Conservation (phyloP, 2,329 filamentous ascomycete species). For the Aspergillus candidus region DNA sequence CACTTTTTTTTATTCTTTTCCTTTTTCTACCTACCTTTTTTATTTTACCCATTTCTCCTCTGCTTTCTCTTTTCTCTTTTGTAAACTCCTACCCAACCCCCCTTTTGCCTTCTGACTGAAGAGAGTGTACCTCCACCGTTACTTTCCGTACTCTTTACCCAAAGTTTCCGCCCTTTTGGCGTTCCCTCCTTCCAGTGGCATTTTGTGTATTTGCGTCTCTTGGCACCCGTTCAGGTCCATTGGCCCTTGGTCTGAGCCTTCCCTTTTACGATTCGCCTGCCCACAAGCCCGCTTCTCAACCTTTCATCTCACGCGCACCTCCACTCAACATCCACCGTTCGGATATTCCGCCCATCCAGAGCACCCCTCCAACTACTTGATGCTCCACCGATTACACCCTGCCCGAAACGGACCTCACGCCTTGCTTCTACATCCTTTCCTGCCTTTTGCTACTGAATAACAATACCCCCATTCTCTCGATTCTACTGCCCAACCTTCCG, state of each 20-base stretch:
- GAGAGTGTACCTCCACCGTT: too few relatives aligned
- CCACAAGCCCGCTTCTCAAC: constrained; percentile 23
- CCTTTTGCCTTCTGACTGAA: constrained; percentile 6
- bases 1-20: constrained; percentile 7
- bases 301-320: constrained; percentile 30
- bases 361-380: constrained; percentile 25
- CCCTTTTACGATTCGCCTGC: constrained; percentile 20
- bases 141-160: not conserved
- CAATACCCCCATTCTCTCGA: constrained; percentile 37
- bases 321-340: constrained; percentile 27
- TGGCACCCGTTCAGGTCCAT: constrained; percentile 23
- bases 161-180: constrained; percentile 10
- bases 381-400: constrained; percentile 29
- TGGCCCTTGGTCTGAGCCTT: constrained; percentile 21
- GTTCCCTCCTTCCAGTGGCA: constrained; percentile 9
- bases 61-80: constrained; percentile 6
- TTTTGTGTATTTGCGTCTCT: constrained; percentile 23
- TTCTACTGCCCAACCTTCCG: constrained; percentile 23
- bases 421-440: constrained; percentile 31
- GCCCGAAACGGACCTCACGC: constrained; percentile 53
- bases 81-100: constrained; percentile 6
- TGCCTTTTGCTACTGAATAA: constrained; percentile 43
- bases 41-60: constrained; percentile 6
- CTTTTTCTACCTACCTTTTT: constrained; percentile 9
- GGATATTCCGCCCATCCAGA: constrained; percentile 31